A percentile compares a stretch with the other conserved stretches of the same genome.
Conservation (phyloP, 495 filamentous ascomycete species). For the Hypoxylon trugodes region DNA sequence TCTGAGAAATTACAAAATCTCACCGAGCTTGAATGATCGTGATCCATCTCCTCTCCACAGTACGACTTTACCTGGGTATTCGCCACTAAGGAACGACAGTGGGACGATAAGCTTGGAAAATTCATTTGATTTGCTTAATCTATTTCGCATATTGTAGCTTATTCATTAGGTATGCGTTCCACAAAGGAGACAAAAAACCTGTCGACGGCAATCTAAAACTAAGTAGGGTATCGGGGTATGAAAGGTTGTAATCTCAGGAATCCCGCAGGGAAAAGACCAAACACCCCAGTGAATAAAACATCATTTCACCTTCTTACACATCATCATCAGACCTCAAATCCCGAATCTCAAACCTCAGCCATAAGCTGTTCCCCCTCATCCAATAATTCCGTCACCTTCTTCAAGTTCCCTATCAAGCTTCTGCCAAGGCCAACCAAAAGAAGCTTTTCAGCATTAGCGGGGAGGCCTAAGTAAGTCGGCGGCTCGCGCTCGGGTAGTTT, state of each 20-base stretch:
- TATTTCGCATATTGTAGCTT: slow-evolving; percentile 5
- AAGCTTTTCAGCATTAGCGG: slow-evolving; percentile 96
- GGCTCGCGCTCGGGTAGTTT: slow-evolving; percentile 92
- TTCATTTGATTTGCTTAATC: slow-evolving; percentile 2
- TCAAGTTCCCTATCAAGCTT: slow-evolving; percentile 85
- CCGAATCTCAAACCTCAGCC: slow-evolving; percentile 64
- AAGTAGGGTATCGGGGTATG: slow-evolving; percentile 34
- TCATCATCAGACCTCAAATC: slow-evolving; percentile 5
- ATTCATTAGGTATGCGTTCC: slow-evolving; percentile 6
- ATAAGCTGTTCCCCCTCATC: slow-evolving; percentile 95
- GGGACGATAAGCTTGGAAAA: no score
- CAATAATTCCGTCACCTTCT: slow-evolving; percentile 80
- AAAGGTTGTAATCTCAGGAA: slow-evolving; percentile 27
- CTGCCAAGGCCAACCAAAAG: slow-evolving; percentile 87
- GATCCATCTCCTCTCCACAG: no score
- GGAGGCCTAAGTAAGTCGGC: slow-evolving; percentile 94
- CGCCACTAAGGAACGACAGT: no score
- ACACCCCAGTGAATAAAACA: slow-evolving; percentile 17
- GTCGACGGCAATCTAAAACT: slow-evolving; percentile 29
- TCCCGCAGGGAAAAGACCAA: slow-evolving; percentile 25
- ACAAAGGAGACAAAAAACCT: slow-evolving; percentile 7
- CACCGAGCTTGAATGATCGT: not conserved
- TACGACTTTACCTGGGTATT: no score
- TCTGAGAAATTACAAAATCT: no score
- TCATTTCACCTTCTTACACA: slow-evolving; percentile 1